These are phyloP conservation scores for Myriosclerotinia curreyana DNA, from an alignment of 2,329 filamentous ascomycete species.

Conservation along the genomic window DNA sequence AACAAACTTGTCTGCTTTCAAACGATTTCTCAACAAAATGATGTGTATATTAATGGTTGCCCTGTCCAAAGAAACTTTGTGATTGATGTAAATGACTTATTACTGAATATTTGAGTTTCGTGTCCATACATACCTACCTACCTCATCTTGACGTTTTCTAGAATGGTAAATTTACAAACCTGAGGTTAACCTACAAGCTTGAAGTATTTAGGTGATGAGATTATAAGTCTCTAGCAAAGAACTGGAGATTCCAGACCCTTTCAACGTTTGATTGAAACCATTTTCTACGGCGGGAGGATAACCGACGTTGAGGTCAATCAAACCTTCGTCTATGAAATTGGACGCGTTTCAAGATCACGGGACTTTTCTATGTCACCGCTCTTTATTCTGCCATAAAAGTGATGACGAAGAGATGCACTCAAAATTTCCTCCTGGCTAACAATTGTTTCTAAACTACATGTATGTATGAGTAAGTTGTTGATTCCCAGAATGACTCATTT, in stretches of 20 bases:
- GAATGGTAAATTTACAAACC: background rate
- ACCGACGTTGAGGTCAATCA: too few relatives aligned
- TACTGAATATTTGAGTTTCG: background rate
- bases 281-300: background rate
- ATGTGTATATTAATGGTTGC: background rate
- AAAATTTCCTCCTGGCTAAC: too few relatives aligned
- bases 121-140: background rate
- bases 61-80: too few relatives aligned
- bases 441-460: background rate
- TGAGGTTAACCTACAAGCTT: background rate
- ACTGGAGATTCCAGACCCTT: background rate
- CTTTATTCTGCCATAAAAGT: too few relatives aligned
- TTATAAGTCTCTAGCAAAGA: background rate
- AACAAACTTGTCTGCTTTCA: background rate
- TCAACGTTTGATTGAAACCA: background rate
- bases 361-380: too few relatives aligned
- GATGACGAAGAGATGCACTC: too few relatives aligned
- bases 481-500: slow-evolving; percentile 1
- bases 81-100: background rate
- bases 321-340: too few relatives aligned
- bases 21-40: background rate
- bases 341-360: too few relatives aligned
- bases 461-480: background rate
- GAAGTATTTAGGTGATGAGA: background rate
- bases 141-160: background rate